These are phyloP conservation scores for Wallacemonas sp. DNA, from an alignment of 208 protist species.

Conservation along the genomic window DNA sequence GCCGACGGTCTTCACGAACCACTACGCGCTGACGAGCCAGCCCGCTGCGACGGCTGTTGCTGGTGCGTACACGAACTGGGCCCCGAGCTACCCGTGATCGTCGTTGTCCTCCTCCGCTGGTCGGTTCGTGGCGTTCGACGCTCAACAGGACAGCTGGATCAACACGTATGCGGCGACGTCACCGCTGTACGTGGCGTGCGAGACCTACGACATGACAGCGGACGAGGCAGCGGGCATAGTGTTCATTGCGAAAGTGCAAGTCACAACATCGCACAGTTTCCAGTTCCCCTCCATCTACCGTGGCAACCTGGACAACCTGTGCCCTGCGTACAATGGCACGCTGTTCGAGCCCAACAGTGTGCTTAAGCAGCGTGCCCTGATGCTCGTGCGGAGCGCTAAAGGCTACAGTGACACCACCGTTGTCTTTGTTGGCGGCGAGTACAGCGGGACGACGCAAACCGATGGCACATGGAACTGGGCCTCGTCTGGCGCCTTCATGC, in stretches of 20 bases:
- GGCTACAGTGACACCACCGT: neutral
- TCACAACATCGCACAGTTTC: neutral
- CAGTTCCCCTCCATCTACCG: neutral
- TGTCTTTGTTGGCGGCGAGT: neutral
- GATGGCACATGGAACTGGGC: slow-evolving; percentile 1
- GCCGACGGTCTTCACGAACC: neutral
- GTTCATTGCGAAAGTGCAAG: neutral
- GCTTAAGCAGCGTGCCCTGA: slow-evolving; percentile 8
- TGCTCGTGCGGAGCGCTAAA: neutral
- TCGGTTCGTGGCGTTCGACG: slow-evolving; percentile 2
- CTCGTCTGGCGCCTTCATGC: neutral
- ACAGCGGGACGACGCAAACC: neutral
- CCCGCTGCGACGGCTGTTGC: neutral
- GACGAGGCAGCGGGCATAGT: neutral
- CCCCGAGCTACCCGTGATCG: neutral
- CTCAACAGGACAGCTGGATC: neutral
- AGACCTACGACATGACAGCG: neutral
- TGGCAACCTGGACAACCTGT: neutral
- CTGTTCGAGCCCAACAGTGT: slow-evolving; percentile 8
- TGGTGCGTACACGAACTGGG: slow-evolving; percentile 10
- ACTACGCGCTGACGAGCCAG: neutral
- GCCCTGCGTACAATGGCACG: slow-evolving; percentile 6
- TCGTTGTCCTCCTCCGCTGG: neutral
- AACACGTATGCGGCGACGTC: neutral
- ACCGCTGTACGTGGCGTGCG: neutral